Conservation (phyloP, 2,329 filamentous ascomycete species). For the Elsinoe perseae region DNA sequence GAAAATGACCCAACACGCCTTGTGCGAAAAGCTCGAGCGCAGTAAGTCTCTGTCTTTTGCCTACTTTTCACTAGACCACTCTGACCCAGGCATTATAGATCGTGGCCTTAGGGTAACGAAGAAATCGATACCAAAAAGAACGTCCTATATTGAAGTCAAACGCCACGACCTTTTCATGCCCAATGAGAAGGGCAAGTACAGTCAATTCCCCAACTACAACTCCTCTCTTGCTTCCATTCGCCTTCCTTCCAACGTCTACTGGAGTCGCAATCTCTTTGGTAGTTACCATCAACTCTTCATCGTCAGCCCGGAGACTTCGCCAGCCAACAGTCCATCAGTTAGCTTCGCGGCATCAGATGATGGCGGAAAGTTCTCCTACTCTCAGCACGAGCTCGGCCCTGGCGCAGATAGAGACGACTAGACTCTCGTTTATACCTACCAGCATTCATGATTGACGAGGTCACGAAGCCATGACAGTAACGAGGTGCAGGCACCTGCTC, state of each 20-base stretch:
- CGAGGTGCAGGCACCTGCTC: not conserved
- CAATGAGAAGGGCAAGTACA: slow-evolving; percentile 31
- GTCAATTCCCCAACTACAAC: slow-evolving; percentile 36
- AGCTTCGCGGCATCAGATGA: slow-evolving; percentile 25
- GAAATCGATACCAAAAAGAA: slow-evolving; percentile 40
- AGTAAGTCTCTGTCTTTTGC: slow-evolving; percentile 21
- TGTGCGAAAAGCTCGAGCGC: slow-evolving; percentile 34
- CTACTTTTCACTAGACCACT: not conserved
- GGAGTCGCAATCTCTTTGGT: slow-evolving; percentile 40
- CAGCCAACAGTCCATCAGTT: slow-evolving; percentile 29
- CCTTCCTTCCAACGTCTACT: slow-evolving; percentile 38
- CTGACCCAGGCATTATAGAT: not conserved
- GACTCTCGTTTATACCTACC: slow-evolving; percentile 38
- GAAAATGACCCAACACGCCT: slow-evolving; percentile 38
- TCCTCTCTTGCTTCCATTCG: slow-evolving; percentile 42
- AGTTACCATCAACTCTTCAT: slow-evolving; percentile 44
- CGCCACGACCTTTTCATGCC: slow-evolving; percentile 39
- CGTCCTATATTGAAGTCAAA: slow-evolving; percentile 40
- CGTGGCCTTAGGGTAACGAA: slow-evolving; percentile 36
- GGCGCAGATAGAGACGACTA: not conserved
- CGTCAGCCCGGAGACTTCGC: slow-evolving; percentile 35
- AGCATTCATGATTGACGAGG: slow-evolving; percentile 47
- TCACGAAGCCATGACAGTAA: slow-evolving; percentile 6
- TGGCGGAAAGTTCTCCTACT: slow-evolving; percentile 21
- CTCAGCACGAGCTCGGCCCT: not conserved